phyloP scores from a whole-genome alignment of 176 grass and related monocot genomes.

The Triticum dicoccoides region DNA sequence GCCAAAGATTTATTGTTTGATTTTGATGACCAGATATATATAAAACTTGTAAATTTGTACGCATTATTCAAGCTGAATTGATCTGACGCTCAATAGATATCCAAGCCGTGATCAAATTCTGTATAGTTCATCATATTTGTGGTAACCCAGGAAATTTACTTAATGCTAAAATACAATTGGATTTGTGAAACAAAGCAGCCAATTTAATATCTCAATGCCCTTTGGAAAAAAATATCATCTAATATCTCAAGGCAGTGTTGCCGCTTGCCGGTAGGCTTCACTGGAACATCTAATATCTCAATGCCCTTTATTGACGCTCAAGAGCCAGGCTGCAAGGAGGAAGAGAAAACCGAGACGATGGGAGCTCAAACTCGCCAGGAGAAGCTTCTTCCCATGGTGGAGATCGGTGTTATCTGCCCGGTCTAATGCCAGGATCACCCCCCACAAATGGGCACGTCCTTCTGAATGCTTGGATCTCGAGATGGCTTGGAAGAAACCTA shows the following conservation, averaged over 20 bases:
- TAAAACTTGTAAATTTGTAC: no score
- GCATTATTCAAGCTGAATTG: no score
- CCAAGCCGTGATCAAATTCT: no score
- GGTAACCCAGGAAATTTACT: no score
- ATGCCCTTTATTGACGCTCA: no score
- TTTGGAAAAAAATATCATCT: not conserved
- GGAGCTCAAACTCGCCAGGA: not conserved
- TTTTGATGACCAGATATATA: no score
- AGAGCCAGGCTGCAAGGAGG: not conserved
- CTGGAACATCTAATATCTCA: not conserved
- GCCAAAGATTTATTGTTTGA: no score
- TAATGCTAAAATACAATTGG: no score
- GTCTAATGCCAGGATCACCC: not conserved
- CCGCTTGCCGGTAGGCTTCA: not conserved
- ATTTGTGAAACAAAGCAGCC: no score
- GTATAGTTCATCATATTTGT: no score
- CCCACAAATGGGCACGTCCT: not conserved
- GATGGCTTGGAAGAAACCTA: not conserved
- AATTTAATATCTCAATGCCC: not conserved
- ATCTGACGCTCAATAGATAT: no score
- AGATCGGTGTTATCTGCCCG: not conserved
- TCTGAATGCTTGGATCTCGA: not conserved
- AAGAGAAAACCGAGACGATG: not conserved
- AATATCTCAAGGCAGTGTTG: not conserved
- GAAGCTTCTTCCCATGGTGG: slow-evolving; percentile 4